These are phyloP conservation scores for Lithocarpus polystachyus DNA, from an alignment of 306 rosid genomes.

Conservation along the genomic window DNA sequence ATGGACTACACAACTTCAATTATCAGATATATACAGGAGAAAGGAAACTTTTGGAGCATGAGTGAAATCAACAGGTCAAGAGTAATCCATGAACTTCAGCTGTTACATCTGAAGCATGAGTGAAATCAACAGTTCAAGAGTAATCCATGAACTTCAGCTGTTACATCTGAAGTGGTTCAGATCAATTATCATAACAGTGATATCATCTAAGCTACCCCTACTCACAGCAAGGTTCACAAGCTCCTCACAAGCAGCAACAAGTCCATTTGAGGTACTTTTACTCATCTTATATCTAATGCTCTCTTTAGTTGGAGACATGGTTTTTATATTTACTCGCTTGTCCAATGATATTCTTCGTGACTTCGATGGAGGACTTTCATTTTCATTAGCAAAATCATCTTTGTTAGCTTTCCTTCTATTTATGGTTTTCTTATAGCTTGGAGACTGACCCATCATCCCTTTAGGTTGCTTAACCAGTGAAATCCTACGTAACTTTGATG, in stretches of 20 bases:
- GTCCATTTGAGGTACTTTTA: constrained; percentile 22
- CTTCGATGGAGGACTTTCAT: constrained; percentile 47
- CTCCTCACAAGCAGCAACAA: constrained; percentile 63
- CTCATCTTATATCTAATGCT: constrained; percentile 25
- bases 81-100: background rate
- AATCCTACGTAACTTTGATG: constrained; percentile 50
- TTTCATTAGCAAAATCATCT: constrained; percentile 36
- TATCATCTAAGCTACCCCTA: constrained; percentile 61
- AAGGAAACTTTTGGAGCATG: background rate
- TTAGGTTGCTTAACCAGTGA: constrained; percentile 39
- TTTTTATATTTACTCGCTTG: constrained; percentile 36
- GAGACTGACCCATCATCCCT: constrained; percentile 15
- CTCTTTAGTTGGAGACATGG: constrained; percentile 34
- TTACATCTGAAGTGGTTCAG: constrained; percentile 36
- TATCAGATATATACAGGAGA: background rate
- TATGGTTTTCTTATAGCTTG: constrained; percentile 24
- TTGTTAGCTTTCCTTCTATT: constrained; percentile 24
- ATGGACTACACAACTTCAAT: background rate
- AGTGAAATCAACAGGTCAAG: background rate
- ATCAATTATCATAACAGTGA: constrained; percentile 66
- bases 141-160: background rate
- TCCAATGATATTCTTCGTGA: constrained; percentile 41
- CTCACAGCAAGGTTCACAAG: constrained; percentile 50
- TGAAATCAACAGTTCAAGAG: background rate
- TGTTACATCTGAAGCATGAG: constrained; percentile 2